Evolutionary conservation across 768 basidiomycete species (phyloP).

Genomic region (Rhizopogon rudus): DNA sequence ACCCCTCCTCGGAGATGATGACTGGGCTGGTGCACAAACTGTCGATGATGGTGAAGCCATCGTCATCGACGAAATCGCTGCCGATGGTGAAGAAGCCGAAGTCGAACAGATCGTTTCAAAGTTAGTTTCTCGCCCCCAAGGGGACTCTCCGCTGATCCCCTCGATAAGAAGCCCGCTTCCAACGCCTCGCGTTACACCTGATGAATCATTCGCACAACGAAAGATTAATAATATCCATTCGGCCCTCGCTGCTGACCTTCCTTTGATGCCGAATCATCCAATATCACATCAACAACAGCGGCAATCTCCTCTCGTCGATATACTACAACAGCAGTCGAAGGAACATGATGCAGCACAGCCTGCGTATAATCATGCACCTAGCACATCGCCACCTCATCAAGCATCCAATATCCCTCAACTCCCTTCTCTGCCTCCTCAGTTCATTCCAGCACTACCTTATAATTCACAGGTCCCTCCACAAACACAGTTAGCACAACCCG

Average conservation of each 20-base stretch:
- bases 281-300: background rate
- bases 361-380: constrained; percentile 3
- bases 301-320: background rate
- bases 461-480: constrained; percentile 6
- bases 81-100: constrained; percentile 34
- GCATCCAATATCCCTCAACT: constrained; percentile 3
- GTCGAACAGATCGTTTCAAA: constrained; percentile 35
- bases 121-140: constrained; percentile 31
- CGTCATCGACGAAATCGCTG: constrained; percentile 25
- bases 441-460: constrained; percentile 9
- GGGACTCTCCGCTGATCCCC: constrained; percentile 12
- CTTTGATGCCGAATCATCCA: background rate
- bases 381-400: background rate
- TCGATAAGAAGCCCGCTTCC: constrained; percentile 53
- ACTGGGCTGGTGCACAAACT: constrained; percentile 44
- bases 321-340: background rate
- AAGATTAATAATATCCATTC: constrained; percentile 2
- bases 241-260: background rate
- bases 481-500: constrained; percentile 15
- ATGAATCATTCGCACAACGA: constrained; percentile 22
- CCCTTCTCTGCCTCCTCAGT: constrained; percentile 5
- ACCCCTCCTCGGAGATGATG: constrained; percentile 41
- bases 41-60: constrained; percentile 29
- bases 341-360: background rate
- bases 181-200: constrained; percentile 56